These are phyloP conservation scores for Nepenthes alata DNA, from an alignment of 179 eudicot genomes.

Conservation along the genomic window DNA sequence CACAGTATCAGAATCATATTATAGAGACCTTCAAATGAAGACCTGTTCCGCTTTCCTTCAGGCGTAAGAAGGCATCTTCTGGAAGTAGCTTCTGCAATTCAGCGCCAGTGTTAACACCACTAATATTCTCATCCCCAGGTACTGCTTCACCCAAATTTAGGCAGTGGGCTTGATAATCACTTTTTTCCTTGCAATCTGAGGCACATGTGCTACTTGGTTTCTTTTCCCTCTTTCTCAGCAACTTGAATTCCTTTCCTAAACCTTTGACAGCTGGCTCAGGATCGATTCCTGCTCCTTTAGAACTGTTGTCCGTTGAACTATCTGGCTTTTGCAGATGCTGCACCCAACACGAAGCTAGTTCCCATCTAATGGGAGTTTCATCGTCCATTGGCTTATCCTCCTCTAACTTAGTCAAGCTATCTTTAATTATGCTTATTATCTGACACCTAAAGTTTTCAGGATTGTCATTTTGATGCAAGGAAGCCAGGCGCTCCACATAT, in stretches of 20 bases:
- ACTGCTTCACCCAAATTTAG: slow-evolving; percentile 16
- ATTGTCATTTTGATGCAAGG: slow-evolving; percentile 25
- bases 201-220: slow-evolving; percentile 16
- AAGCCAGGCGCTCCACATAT: slow-evolving; percentile 34
- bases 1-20: background rate
- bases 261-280: slow-evolving; percentile 61
- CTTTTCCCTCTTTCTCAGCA: slow-evolving; percentile 69
- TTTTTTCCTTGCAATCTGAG: slow-evolving; percentile 36
- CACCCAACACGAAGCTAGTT: slow-evolving; percentile 94
- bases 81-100: slow-evolving; percentile 56
- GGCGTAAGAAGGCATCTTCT: slow-evolving; percentile 61
- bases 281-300: slow-evolving; percentile 30
- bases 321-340: slow-evolving; percentile 83
- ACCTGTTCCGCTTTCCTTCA: slow-evolving; percentile 73
- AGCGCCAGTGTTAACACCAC: slow-evolving; percentile 11
- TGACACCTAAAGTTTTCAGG: slow-evolving; percentile 37
- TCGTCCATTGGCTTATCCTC: slow-evolving; percentile 25
- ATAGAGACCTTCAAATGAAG: slow-evolving; percentile 75
- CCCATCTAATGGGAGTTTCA: slow-evolving; percentile 68
- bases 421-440: slow-evolving; percentile 38
- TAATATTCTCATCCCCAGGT: slow-evolving; percentile 10
- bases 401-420: slow-evolving; percentile 50
- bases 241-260: slow-evolving; percentile 77
- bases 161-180: slow-evolving; percentile 21
- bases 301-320: slow-evolving; percentile 23